Evolutionary conservation across 768 basidiomycete genomes (phyloP).

Genomic region (Glaciozyma antarctica): DNA sequence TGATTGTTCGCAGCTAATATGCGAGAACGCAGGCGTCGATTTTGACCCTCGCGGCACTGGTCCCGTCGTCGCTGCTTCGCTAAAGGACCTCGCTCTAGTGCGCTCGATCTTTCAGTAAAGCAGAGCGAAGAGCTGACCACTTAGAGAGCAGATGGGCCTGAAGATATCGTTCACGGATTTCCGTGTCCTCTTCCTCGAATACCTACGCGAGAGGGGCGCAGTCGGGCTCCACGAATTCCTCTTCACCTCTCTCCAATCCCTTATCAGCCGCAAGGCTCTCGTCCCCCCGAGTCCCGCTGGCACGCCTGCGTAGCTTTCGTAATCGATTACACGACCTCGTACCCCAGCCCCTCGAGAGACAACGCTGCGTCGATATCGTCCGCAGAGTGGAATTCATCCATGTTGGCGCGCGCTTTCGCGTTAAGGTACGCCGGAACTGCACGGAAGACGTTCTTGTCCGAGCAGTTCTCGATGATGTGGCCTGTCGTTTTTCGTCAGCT

Average conservation of each 20-base stretch:
- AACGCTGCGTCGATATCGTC: conserved; percentile 6
- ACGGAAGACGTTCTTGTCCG: conserved; percentile 13
- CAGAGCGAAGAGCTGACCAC: background rate
- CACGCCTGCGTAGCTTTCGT: background rate
- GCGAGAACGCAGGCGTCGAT: background rate
- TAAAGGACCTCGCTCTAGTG: conserved; percentile 11
- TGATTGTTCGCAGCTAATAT: background rate
- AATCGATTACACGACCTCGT: conserved; percentile 3
- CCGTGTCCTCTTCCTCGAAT: conserved; percentile 19
- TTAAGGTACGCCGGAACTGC: background rate
- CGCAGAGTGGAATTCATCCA: conserved; percentile 9
- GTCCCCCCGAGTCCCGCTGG: too few relatives aligned
- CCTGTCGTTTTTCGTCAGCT: background rate
- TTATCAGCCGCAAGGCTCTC: background rate
- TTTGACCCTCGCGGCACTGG: background rate
- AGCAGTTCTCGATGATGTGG: conserved; percentile 20
- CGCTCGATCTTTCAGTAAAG: background rate
- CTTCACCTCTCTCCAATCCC: conserved; percentile 13
- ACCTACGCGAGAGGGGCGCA: background rate
- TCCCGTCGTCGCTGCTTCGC: background rate
- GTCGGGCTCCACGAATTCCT: conserved; percentile 9
- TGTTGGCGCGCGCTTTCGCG: conserved; percentile 6
- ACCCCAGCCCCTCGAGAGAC: conserved; percentile 4
- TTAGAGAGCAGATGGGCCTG: background rate
- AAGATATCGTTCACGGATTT: conserved; percentile 11